Conservation (phyloP, 2,329 filamentous ascomycete species). For the Amesomyces nigricolor region DNA sequence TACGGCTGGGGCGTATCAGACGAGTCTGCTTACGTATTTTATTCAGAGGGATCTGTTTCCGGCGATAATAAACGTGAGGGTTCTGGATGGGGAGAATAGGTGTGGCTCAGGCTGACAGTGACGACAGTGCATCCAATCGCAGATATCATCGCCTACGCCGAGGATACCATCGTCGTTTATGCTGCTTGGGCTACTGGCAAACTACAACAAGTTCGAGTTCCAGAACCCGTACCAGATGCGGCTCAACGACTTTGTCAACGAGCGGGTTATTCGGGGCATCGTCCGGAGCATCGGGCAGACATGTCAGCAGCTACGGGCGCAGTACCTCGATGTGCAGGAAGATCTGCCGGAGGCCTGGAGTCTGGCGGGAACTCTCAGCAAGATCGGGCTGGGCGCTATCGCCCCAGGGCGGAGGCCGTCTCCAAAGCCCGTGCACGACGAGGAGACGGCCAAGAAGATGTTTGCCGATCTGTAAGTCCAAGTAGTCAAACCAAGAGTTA, state of each 20-base stretch:
- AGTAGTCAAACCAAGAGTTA: too few species aligned
- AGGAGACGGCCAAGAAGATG: slow-evolving; percentile 74
- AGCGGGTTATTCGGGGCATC: slow-evolving; percentile 76
- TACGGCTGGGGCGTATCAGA: slow-evolving; percentile 91
- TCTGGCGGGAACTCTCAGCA: slow-evolving; percentile 69
- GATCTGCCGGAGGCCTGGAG: slow-evolving; percentile 89
- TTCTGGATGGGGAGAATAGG: neutral
- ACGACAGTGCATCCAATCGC: slow-evolving; percentile 58
- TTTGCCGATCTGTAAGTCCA: slow-evolving; percentile 68
- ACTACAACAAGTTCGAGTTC: slow-evolving; percentile 99
- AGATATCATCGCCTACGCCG: slow-evolving; percentile 59
- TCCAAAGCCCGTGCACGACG: slow-evolving; percentile 58
- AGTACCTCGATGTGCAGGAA: slow-evolving; percentile 81
- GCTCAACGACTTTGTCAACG: slow-evolving; percentile 92
- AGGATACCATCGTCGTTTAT: slow-evolving; percentile 70
- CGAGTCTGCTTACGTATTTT: slow-evolving; percentile 88
- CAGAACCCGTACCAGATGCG: slow-evolving; percentile 93
- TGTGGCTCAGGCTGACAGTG: slow-evolving; percentile 1
- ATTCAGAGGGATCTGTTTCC: slow-evolving; percentile 93
- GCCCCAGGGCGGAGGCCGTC: slow-evolving; percentile 61
- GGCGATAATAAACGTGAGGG: slow-evolving; percentile 78
- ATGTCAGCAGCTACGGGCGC: slow-evolving; percentile 61
- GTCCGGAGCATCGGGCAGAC: slow-evolving; percentile 69
- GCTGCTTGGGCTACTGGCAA: slow-evolving; percentile 79
- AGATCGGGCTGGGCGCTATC: slow-evolving; percentile 77